phyloP scores from a whole-genome alignment of 2,329 filamentous ascomycete species.

The Penicillium hordei region DNA sequence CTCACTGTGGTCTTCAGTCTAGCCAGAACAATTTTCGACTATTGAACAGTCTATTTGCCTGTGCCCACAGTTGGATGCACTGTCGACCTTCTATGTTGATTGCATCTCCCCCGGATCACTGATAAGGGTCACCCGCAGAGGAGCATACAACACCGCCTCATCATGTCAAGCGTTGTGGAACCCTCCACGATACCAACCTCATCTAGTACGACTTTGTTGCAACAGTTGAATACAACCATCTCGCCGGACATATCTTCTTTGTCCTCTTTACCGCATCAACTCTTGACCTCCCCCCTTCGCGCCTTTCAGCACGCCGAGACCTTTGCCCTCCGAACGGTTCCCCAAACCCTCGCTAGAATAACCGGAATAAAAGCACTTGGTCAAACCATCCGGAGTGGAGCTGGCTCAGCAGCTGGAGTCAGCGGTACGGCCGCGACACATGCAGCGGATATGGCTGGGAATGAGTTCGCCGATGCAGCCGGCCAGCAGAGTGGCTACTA shows the following conservation, averaged over 20 bases:
- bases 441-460: constrained; percentile 34
- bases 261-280: constrained; percentile 32
- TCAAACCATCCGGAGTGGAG: constrained; percentile 25
- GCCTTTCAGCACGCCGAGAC: constrained; percentile 38
- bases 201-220: constrained; percentile 20
- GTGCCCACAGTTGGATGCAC: background rate
- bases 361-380: constrained; percentile 31
- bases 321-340: constrained; percentile 37
- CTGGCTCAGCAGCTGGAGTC: constrained; percentile 16
- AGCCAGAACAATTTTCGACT: background rate
- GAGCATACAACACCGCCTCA: constrained; percentile 7
- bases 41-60: background rate
- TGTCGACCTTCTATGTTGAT: constrained; percentile 12
- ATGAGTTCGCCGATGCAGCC: constrained; percentile 35
- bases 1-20: constrained; percentile 13
- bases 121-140: constrained; percentile 18
- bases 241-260: constrained; percentile 22
- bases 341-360: constrained; percentile 33
- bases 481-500: constrained; percentile 37
- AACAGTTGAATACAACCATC: constrained; percentile 21
- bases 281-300: constrained; percentile 40
- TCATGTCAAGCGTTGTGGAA: constrained; percentile 28
- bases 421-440: constrained; percentile 44
- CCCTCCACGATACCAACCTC: constrained; percentile 22
- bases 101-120: constrained; percentile 21